Evolutionary conservation across 306 rosid species (phyloP).

Genomic region (Mucuna pruriens): DNA sequence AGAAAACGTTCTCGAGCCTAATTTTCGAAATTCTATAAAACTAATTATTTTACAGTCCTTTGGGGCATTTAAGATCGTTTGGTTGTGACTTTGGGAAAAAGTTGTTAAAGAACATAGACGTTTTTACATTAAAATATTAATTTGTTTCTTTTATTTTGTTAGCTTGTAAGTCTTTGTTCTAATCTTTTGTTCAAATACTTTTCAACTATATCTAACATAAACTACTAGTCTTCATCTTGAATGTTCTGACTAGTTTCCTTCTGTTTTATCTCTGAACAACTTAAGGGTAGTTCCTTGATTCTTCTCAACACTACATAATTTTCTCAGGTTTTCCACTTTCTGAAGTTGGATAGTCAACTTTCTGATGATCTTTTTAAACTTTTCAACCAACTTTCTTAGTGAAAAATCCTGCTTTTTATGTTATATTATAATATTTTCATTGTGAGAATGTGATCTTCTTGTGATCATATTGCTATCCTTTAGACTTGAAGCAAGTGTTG

Average conservation of each 20-base stretch:
- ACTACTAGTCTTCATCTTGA: not conserved
- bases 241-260: not conserved
- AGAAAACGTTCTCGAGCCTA: not conserved
- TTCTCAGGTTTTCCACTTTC: not conserved
- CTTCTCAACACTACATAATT: not conserved
- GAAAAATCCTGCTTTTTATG: not conserved
- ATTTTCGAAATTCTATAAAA: not conserved
- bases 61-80: not conserved
- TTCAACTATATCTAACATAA: not conserved
- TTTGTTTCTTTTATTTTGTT: not conserved
- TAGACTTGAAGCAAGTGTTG: not conserved
- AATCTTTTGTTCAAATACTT: not conserved
- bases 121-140: not conserved
- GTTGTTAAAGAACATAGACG: not conserved
- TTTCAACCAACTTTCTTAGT: not conserved
- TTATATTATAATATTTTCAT: not conserved
- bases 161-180: not conserved
- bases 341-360: not conserved
- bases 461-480: not conserved
- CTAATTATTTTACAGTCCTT: not conserved
- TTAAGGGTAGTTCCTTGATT: not conserved
- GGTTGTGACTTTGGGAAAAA: not conserved
- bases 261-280: not conserved
- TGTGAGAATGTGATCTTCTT: not conserved
- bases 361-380: not conserved